Percentiles rank a stretch among this genome's conserved stretches.
These are phyloP conservation scores for Beauveria medogensis DNA, from an alignment of 2,329 filamentous ascomycete species.

Conservation along the genomic window DNA sequence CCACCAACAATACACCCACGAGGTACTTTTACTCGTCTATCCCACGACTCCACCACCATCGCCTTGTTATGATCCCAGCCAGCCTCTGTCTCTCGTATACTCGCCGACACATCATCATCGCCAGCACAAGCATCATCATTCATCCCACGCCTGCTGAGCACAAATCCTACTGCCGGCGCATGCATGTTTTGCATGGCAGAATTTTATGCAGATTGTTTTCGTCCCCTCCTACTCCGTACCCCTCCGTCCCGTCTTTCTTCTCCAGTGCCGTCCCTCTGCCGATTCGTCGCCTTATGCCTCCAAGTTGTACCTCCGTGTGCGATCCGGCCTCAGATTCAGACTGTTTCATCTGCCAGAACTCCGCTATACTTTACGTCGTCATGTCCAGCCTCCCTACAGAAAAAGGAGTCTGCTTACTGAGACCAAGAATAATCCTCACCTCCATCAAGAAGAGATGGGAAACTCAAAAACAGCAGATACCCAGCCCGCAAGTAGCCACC, in stretches of 20 bases:
- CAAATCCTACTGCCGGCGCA: neutral
- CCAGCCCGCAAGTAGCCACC: neutral
- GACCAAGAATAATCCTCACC: neutral
- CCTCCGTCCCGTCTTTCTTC: too few species aligned
- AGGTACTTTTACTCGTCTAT: neutral
- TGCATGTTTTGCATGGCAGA: neutral
- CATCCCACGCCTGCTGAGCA: neutral
- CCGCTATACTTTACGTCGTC: too few species aligned
- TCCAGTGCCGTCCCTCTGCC: too few species aligned
- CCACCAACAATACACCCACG: neutral
- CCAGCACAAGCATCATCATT: neutral
- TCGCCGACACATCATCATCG: neutral
- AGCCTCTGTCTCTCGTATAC: neutral
- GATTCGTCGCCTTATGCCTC: too few species aligned
- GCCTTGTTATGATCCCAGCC: conserved; percentile 2
- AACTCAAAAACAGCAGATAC: neutral
- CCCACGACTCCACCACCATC: conserved; percentile 1
- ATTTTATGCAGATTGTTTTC: neutral
- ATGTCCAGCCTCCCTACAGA: too few species aligned
- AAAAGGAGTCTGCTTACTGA: neutral
- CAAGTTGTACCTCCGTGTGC: too few species aligned
- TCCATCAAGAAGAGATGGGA: neutral
- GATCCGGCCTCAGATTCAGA: too few species aligned
- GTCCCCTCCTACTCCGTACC: neutral
- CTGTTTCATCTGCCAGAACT: too few species aligned